A percentile compares a stretch with the other conserved stretches of the same genome.
These are phyloP conservation scores for Candida endomychidarum DNA, from an alignment of 805 yeast genomes.

Conservation along the genomic window DNA sequence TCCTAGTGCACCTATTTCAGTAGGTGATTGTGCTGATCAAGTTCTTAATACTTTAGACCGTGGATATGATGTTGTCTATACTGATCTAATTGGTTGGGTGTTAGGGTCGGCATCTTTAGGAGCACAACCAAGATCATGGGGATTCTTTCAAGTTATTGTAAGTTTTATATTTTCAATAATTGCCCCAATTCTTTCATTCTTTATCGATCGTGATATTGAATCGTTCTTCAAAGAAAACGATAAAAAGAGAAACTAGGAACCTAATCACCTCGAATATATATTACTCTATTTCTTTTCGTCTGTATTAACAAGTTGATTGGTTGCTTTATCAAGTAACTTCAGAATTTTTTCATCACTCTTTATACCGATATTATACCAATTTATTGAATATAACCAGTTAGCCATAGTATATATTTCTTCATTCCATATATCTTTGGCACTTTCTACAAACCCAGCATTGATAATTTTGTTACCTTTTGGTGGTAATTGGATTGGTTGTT, in stretches of 20 bases:
- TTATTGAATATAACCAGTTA: slow-evolving; percentile 59
- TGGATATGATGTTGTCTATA: slow-evolving; percentile 74
- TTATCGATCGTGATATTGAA: slow-evolving; percentile 52
- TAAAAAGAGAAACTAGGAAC: slow-evolving; percentile 4
- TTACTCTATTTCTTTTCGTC: slow-evolving; percentile 1
- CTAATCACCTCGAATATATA: background rate
- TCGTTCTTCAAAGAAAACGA: slow-evolving; percentile 42
- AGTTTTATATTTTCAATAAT: slow-evolving; percentile 36
- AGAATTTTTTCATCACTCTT: slow-evolving; percentile 33
- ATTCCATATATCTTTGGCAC: slow-evolving; percentile 78
- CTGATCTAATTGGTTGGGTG: slow-evolving; percentile 86
- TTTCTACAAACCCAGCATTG: slow-evolving; percentile 43
- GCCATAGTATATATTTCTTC: slow-evolving; percentile 64
- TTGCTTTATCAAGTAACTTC: slow-evolving; percentile 23
- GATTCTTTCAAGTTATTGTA: slow-evolving; percentile 45
- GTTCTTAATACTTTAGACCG: slow-evolving; percentile 54
- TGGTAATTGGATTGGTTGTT: slow-evolving; percentile 44
- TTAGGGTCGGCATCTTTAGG: slow-evolving; percentile 69
- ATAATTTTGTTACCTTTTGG: slow-evolving; percentile 8
- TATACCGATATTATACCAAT: slow-evolving; percentile 45
- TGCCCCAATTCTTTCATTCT: slow-evolving; percentile 56
- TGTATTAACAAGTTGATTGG: slow-evolving; percentile 15
- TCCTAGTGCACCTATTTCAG: slow-evolving; percentile 66
- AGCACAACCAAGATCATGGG: slow-evolving; percentile 61
- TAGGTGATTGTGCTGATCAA: slow-evolving; percentile 62